Evolutionary conservation across 116 monocot species (phyloP).

Genomic region (Posidonia oceanica): DNA sequence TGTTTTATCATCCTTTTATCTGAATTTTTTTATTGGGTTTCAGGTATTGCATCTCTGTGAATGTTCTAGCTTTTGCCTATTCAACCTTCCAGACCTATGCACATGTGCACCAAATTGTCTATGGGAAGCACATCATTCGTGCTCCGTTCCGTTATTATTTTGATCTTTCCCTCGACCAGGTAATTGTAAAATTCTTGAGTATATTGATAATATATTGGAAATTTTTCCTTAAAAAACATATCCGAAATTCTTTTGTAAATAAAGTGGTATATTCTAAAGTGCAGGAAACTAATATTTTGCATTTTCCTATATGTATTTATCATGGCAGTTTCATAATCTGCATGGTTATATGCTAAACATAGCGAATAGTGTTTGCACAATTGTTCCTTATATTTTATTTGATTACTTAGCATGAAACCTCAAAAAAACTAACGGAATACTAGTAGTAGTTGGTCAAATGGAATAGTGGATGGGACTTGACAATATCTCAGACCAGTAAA

Average conservation of each 20-base stretch:
- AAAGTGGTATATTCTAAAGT: background rate
- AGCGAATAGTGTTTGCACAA: background rate
- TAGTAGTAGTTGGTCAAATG: background rate
- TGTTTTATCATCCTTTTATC: background rate
- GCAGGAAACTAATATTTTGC: too few relatives aligned
- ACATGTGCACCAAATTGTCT: slow-evolving; percentile 27
- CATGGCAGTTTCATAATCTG: background rate
- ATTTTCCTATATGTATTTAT: too few relatives aligned
- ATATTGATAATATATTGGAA: background rate
- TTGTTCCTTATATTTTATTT: background rate
- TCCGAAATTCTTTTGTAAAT: background rate
- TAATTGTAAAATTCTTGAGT: slow-evolving; percentile 5
- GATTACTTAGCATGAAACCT: background rate
- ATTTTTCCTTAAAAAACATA: background rate
- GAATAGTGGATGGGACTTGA: background rate
- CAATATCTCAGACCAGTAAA: background rate
- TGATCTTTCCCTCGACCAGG: slow-evolving; percentile 77
- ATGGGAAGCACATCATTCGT: slow-evolving; percentile 35
- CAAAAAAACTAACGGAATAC: too few relatives aligned
- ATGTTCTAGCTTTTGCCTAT: slow-evolving; percentile 57
- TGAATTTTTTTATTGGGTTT: slow-evolving; percentile 1
- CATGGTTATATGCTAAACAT: background rate
- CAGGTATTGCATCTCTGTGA: slow-evolving; percentile 60
- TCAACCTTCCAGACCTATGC: slow-evolving; percentile 55
- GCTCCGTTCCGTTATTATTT: slow-evolving; percentile 35